A percentile compares a stretch with the other conserved stretches of the same genome.
Conservation (phyloP, 768 basidiomycete species). For the Pleurotus salmoneostramineus region DNA sequence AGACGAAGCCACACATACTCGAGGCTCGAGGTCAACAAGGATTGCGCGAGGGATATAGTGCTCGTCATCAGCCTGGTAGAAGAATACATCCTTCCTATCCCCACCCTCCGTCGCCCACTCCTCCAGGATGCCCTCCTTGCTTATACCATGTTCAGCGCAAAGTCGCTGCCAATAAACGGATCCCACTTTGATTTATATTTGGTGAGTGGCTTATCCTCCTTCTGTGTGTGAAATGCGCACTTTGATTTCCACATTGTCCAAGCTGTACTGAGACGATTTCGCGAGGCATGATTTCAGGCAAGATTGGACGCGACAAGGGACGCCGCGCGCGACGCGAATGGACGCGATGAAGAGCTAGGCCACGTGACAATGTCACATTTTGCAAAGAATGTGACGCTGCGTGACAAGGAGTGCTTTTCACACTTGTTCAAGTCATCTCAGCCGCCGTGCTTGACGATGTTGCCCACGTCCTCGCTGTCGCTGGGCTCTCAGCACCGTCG, state of each 20-base stretch:
- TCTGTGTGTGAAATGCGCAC: slow-evolving; percentile 39
- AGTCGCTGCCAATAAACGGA: slow-evolving; percentile 98
- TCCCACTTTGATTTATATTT: slow-evolving; percentile 60
- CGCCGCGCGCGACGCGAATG: neutral
- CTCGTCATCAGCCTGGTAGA: slow-evolving; percentile 99
- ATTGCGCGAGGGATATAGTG: slow-evolving; percentile 98
- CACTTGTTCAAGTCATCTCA: slow-evolving; percentile 6
- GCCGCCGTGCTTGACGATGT: slow-evolving; percentile 7
- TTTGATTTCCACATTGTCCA: slow-evolving; percentile 92
- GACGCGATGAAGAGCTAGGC: neutral
- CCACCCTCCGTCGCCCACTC: slow-evolving; percentile 96
- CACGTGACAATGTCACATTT: slow-evolving; percentile 3
- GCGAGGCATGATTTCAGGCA: slow-evolving; percentile 58
- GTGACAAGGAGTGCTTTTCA: neutral
- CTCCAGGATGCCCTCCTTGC: slow-evolving; percentile 90
- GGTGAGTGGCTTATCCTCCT: slow-evolving; percentile 7
- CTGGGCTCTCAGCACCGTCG: neutral
- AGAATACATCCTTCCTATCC: slow-evolving; percentile 98
- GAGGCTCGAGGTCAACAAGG: slow-evolving; percentile 92
- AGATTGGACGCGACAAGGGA: neutral
- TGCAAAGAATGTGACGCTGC: slow-evolving; percentile 9
- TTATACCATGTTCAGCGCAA: slow-evolving; percentile 98
- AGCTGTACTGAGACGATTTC: slow-evolving; percentile 83
- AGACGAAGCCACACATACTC: slow-evolving; percentile 49
- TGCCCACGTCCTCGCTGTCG: slow-evolving; percentile 9